A percentile compares a stretch with the other conserved stretches of the same genome.
Evolutionary conservation across 2,329 filamentous ascomycete species (phyloP).

Genomic region (Phoma sp.): DNA sequence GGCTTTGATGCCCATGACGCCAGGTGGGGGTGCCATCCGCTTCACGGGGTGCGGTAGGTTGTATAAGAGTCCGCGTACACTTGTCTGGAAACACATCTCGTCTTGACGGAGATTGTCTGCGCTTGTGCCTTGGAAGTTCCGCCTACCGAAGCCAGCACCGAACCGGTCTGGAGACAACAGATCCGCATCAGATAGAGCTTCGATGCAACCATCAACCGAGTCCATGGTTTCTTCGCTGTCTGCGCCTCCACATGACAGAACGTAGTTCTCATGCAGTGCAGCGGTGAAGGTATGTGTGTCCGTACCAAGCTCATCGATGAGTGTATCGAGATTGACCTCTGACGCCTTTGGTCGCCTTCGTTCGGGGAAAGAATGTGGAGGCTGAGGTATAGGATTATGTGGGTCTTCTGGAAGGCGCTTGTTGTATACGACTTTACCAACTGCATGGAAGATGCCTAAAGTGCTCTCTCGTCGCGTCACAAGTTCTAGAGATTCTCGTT

Average conservation of each 20-base stretch:
- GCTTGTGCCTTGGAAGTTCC: conserved; percentile 56
- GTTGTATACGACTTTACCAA: conserved; percentile 96
- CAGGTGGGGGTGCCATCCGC: conserved; percentile 52
- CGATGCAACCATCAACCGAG: conserved; percentile 82
- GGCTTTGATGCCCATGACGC: conserved; percentile 45
- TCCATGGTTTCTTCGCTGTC: conserved; percentile 70
- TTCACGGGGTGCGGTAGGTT: conserved; percentile 86
- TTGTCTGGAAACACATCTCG: conserved; percentile 91
- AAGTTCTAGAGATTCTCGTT: conserved; percentile 78
- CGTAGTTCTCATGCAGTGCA: conserved; percentile 92
- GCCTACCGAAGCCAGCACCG: conserved; percentile 60
- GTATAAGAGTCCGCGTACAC: conserved; percentile 84
- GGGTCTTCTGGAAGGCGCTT: conserved; percentile 68
- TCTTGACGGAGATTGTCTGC: conserved; percentile 84
- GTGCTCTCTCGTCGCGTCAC: conserved; percentile 88
- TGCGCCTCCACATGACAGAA: conserved; percentile 75
- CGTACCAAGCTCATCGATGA: conserved; percentile 93
- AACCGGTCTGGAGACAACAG: conserved; percentile 79
- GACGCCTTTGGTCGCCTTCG: conserved; percentile 52
- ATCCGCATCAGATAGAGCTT: conserved; percentile 85
- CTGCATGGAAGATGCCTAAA: conserved; percentile 92
- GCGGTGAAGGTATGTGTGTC: conserved; percentile 90
- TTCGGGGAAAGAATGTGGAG: conserved; percentile 55
- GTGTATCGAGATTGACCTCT: conserved; percentile 62
- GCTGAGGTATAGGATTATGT: conserved; percentile 46